These are phyloP conservation scores for Populus hybrid DNA, from an alignment of 441 rosid genomes.

Conservation along the genomic window DNA sequence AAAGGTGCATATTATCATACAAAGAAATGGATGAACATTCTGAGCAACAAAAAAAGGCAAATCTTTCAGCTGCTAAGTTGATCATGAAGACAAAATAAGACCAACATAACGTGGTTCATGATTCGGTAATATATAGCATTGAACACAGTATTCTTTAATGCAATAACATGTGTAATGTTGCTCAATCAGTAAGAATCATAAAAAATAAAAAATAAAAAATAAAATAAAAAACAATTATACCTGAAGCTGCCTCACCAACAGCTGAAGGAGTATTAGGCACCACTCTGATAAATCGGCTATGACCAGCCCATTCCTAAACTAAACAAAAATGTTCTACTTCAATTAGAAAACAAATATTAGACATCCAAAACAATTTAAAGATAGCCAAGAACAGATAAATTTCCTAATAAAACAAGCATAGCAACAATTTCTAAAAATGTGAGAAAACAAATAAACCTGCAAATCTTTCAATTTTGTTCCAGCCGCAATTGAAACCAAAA, in stretches of 20 bases:
- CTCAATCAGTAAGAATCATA: neutral
- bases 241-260: conserved; percentile 81
- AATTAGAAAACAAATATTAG: neutral
- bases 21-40: neutral
- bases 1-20: neutral
- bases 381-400: neutral
- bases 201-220: neutral
- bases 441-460: conserved; percentile 44
- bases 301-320: conserved; percentile 83
- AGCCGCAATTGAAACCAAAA: conserved; percentile 87
- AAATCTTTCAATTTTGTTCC: conserved; percentile 77
- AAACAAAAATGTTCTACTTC: conserved; percentile 10
- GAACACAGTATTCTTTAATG: neutral
- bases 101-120: neutral
- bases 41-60: neutral
- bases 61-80: neutral
- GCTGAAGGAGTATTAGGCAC: conserved; percentile 95
- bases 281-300: conserved; percentile 70
- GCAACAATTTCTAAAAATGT: neutral
- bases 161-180: neutral
- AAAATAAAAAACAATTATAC: conserved; percentile 24
- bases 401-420: neutral
- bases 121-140: neutral
- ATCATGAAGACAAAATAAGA: neutral
- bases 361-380: neutral